Percentiles rank a stretch among this genome's conserved stretches.
phyloP scores from a whole-genome alignment of 306 rosid genomes.

The Hippophae gyantsensis region DNA sequence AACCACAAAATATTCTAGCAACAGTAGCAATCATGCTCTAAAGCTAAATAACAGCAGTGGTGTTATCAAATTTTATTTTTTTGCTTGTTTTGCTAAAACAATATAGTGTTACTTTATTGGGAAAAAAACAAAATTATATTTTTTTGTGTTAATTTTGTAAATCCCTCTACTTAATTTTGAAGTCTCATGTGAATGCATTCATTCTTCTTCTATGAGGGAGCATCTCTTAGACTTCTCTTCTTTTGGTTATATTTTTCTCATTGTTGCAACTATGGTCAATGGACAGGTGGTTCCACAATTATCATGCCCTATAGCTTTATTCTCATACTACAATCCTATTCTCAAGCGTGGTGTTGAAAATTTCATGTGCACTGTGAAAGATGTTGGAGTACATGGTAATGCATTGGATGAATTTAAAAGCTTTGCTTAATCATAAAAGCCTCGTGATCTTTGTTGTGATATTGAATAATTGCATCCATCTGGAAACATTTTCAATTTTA shows the following conservation, averaged over 20 bases:
- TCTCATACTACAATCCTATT: constrained; percentile 84
- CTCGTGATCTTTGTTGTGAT: background rate
- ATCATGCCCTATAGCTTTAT: constrained; percentile 78
- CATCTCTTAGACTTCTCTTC: background rate
- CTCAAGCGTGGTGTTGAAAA: constrained; percentile 66
- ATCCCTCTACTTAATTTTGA: no score
- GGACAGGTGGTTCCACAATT: constrained; percentile 74
- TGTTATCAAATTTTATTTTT: no score
- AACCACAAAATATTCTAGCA: background rate
- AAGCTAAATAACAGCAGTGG: no score
- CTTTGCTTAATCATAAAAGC: constrained; percentile 2
- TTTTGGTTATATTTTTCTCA: constrained; percentile 1
- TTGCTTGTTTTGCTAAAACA: no score
- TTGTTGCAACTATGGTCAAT: constrained; percentile 17
- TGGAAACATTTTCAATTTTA: background rate
- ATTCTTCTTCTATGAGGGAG: background rate
- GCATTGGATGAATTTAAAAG: constrained; percentile 2
- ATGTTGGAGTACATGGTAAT: constrained; percentile 68
- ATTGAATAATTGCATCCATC: background rate
- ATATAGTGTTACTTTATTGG: no score
- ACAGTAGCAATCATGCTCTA: background rate
- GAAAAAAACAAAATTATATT: no score
- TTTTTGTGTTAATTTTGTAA: no score
- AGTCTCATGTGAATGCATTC: background rate
- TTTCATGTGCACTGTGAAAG: constrained; percentile 64